phyloP scores from a whole-genome alignment of 768 basidiomycete species.

The Aureoboletus auriporus region DNA sequence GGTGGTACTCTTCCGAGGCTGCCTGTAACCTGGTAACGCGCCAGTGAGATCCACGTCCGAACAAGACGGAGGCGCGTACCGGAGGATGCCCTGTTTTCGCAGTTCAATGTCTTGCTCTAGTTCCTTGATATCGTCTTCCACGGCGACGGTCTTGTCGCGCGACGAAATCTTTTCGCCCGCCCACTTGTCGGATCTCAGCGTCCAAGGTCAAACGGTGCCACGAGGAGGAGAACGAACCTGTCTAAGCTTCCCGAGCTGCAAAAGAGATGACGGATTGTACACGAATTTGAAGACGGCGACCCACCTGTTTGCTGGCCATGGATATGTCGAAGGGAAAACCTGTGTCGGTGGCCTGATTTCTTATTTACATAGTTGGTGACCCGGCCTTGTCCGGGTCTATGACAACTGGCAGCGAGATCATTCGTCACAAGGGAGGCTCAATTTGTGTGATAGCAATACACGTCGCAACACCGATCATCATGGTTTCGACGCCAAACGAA shows the following conservation, averaged over 20 bases:
- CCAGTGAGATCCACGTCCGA: background rate
- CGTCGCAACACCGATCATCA: slow-evolving; percentile 9
- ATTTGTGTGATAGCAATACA: background rate
- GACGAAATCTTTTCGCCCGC: slow-evolving; percentile 86
- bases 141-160: slow-evolving; percentile 73
- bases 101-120: slow-evolving; percentile 84
- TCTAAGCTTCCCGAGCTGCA: slow-evolving; percentile 70
- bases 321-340: slow-evolving; percentile 3
- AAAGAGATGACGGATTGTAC: slow-evolving; percentile 1
- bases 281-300: slow-evolving; percentile 6
- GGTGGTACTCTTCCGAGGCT: slow-evolving; percentile 70
- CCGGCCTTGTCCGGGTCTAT: slow-evolving; percentile 15
- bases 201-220: too few relatives aligned
- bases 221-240: slow-evolving; percentile 46
- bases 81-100: slow-evolving; percentile 64
- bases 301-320: slow-evolving; percentile 69
- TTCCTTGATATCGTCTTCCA: slow-evolving; percentile 69
- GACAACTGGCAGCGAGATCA: background rate
- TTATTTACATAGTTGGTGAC: slow-evolving; percentile 5
- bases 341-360: slow-evolving; percentile 10
- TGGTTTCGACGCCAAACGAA: slow-evolving; percentile 57
- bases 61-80: slow-evolving; percentile 46
- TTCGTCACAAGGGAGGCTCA: too few relatives aligned
- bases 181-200: slow-evolving; percentile 47
- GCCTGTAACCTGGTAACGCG: slow-evolving; percentile 52